phyloP scores from a whole-genome alignment of 345 rosid species.

The Carallia brachiata region DNA sequence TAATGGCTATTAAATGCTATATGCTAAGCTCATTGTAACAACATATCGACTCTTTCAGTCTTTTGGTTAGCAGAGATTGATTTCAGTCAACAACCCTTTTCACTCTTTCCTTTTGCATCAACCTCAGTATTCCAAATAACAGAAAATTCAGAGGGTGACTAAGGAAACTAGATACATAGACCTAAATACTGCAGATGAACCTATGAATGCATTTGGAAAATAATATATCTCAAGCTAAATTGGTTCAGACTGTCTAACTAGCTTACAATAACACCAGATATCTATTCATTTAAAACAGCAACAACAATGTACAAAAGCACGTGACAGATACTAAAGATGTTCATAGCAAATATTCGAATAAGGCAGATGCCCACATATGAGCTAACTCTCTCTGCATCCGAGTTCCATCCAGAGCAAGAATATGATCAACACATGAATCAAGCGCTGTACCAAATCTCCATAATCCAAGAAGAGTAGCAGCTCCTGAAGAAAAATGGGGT shows the following conservation, averaged over 20 bases:
- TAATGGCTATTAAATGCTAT: not conserved
- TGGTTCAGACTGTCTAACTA: too few species aligned
- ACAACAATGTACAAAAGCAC: too few species aligned
- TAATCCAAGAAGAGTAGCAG: constrained; percentile 36
- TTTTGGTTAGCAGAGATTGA: not conserved
- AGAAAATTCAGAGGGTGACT: not conserved
- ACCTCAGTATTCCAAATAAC: not conserved
- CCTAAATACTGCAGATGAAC: not conserved
- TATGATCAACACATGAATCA: constrained; percentile 48
- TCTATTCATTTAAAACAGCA: too few species aligned
- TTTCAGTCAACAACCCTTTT: not conserved
- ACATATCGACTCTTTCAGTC: not conserved
- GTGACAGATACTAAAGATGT: too few species aligned
- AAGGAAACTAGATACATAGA: not conserved
- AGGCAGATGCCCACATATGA: constrained; percentile 51
- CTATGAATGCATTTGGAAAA: too few species aligned
- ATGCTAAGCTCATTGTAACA: not conserved
- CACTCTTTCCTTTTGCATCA: not conserved
- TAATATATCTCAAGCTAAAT: too few species aligned
- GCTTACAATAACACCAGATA: too few species aligned
- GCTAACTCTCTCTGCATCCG: constrained; percentile 67
- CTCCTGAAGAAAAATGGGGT: constrained; percentile 30
- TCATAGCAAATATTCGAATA: not conserved
- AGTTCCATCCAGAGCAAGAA: constrained; percentile 64
- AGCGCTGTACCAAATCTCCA: constrained; percentile 37